Conservation (phyloP, 1,139 yeast genomes). For the Nakaseomyces sp. region DNA sequence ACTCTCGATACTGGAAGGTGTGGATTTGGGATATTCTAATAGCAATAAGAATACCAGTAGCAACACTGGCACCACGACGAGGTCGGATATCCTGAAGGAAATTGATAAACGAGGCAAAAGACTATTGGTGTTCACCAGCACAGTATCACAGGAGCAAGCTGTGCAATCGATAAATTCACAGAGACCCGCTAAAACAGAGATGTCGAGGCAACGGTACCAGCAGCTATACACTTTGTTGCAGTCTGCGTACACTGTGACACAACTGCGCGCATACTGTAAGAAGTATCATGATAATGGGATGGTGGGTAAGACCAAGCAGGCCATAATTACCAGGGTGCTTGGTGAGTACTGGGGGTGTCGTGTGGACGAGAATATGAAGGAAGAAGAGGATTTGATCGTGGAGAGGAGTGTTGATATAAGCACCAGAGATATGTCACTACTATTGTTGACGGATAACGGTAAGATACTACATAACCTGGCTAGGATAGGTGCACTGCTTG, state of each 20-base stretch:
- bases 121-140: constrained; percentile 19
- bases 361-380: constrained; percentile 7
- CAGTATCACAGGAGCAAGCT: constrained; percentile 27
- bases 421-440: constrained; percentile 21
- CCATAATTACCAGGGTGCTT: constrained; percentile 30
- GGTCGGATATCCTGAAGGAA: not conserved
- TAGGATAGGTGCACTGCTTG: constrained; percentile 25
- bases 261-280: constrained; percentile 25
- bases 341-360: constrained; percentile 37
- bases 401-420: constrained; percentile 32
- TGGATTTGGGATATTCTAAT: constrained; percentile 16
- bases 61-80: too few relatives aligned
- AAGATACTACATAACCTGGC: constrained; percentile 32
- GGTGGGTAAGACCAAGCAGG: constrained; percentile 16
- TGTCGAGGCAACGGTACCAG: constrained; percentile 27
- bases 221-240: constrained; percentile 25
- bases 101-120: constrained; percentile 9
- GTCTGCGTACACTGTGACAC: constrained; percentile 28
- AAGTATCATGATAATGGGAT: constrained; percentile 13
- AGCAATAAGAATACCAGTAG: too few relatives aligned
- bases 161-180: constrained; percentile 27
- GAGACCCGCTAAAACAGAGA: constrained; percentile 21
- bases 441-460: constrained; percentile 35
- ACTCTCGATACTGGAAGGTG: constrained; percentile 25
- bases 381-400: constrained; percentile 29